Conservation (phyloP, 2,329 filamentous ascomycete genomes). For the Sporothrix sp. region DNA sequence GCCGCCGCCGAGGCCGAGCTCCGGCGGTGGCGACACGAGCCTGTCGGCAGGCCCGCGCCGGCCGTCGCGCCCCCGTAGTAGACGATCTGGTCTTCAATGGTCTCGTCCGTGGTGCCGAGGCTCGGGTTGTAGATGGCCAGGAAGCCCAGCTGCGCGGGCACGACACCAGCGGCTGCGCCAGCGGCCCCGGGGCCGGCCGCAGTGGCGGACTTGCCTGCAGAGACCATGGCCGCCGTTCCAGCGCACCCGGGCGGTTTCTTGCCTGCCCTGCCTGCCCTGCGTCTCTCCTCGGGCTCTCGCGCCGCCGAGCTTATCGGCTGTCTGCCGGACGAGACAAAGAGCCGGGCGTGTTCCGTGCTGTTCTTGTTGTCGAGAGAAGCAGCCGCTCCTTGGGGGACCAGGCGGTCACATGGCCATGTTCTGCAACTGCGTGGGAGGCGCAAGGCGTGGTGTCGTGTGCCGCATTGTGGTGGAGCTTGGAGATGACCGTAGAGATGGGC, state of each 20-base stretch:
- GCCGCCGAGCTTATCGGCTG: neutral
- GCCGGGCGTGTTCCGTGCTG: neutral
- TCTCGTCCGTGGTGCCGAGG: constrained; percentile 51
- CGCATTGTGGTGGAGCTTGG: too few relatives aligned
- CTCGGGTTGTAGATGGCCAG: constrained; percentile 87
- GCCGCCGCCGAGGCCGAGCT: constrained; percentile 28
- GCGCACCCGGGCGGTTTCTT: too few relatives aligned
- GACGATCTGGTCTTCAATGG: constrained; percentile 72
- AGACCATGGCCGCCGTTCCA: neutral
- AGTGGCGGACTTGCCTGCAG: neutral
- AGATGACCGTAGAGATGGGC: too few relatives aligned
- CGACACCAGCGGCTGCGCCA: constrained; percentile 27
- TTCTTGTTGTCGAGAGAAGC: neutral
- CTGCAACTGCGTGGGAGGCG: too few relatives aligned
- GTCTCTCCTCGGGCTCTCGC: neutral
- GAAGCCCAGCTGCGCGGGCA: constrained; percentile 80
- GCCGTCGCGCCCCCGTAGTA: constrained; percentile 44
- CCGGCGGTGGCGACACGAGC: constrained; percentile 29
- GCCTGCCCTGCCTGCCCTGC: neutral
- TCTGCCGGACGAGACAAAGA: too few relatives aligned
- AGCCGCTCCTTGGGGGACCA: neutral
- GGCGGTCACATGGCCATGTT: neutral
- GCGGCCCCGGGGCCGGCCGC: constrained; percentile 27
- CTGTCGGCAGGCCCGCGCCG: neutral
- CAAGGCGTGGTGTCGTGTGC: too few relatives aligned